Evolutionary conservation across 768 basidiomycete species (phyloP).

Genomic region (Leccinum truebloodii): DNA sequence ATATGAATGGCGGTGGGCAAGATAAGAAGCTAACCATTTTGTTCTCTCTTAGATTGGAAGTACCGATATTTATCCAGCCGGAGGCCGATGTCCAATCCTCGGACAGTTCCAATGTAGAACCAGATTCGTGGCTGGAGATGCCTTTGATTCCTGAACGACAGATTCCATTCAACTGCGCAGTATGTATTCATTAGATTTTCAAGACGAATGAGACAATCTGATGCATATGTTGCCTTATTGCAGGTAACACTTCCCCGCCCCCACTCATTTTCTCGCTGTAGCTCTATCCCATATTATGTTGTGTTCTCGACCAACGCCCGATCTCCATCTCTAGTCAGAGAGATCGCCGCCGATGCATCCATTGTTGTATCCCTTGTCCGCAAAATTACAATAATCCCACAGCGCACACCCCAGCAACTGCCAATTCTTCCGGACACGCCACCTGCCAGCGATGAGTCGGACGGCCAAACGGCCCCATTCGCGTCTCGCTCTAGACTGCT

Average conservation of each 20-base stretch:
- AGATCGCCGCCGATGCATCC: constrained; percentile 71
- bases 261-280: constrained; percentile 58
- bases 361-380: constrained; percentile 67
- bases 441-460: constrained; percentile 47
- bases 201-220: neutral
- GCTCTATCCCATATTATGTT: constrained; percentile 69
- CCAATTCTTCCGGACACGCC: constrained; percentile 54
- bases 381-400: constrained; percentile 51
- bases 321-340: constrained; percentile 53
- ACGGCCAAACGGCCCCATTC: constrained; percentile 18
- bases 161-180: constrained; percentile 66
- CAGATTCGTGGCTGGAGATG: constrained; percentile 68
- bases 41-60: constrained; percentile 51
- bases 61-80: constrained; percentile 62
- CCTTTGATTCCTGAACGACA: constrained; percentile 62
- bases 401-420: constrained; percentile 39
- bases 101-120: constrained; percentile 45
- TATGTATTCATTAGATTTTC: constrained; percentile 37
- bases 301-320: constrained; percentile 68
- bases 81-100: constrained; percentile 59
- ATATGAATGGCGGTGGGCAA: neutral
- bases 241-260: constrained; percentile 64
- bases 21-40: constrained; percentile 1
- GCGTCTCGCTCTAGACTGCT: constrained; percentile 26
- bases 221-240: constrained; percentile 4